Conservation (phyloP, 495 filamentous ascomycete species). For the Sabuloglossum arenarium region DNA sequence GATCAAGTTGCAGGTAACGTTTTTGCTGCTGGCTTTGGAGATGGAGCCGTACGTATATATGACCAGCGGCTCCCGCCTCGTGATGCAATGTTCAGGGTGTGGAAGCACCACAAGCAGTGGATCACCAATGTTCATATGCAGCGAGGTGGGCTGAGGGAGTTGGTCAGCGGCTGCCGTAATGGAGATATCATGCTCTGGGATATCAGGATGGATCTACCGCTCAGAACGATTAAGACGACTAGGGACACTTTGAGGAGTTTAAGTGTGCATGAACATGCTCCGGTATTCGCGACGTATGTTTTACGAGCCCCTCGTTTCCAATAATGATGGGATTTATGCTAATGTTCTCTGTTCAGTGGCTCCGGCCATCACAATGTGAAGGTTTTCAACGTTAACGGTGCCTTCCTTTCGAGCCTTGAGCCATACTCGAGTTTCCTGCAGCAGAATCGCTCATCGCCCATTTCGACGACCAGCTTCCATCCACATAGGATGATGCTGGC, state of each 20-base stretch:
- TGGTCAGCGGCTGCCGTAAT: constrained; percentile 68
- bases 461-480: constrained; percentile 83
- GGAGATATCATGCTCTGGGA: constrained; percentile 95
- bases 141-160: constrained; percentile 75
- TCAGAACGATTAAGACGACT: constrained; percentile 56
- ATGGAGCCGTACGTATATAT: constrained; percentile 89
- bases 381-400: constrained; percentile 71
- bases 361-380: constrained; percentile 75
- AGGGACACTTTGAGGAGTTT: constrained; percentile 61
- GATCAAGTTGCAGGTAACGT: constrained; percentile 94
- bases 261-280: constrained; percentile 89
- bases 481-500: constrained; percentile 87
- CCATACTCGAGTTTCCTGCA: constrained; percentile 79
- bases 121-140: constrained; percentile 94
- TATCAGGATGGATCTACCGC: constrained; percentile 58
- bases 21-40: constrained; percentile 89
- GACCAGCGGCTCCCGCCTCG: constrained; percentile 67
- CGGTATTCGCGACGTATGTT: constrained; percentile 83
- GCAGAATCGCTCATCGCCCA: constrained; percentile 52
- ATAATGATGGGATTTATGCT: not conserved
- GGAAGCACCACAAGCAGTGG: constrained; percentile 91
- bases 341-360: constrained; percentile 30
- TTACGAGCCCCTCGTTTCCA: not conserved
- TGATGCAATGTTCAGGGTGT: constrained; percentile 78
- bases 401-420: constrained; percentile 55